Conservation (phyloP, 129 eudicot species). For the Scalesia atractyloides region DNA sequence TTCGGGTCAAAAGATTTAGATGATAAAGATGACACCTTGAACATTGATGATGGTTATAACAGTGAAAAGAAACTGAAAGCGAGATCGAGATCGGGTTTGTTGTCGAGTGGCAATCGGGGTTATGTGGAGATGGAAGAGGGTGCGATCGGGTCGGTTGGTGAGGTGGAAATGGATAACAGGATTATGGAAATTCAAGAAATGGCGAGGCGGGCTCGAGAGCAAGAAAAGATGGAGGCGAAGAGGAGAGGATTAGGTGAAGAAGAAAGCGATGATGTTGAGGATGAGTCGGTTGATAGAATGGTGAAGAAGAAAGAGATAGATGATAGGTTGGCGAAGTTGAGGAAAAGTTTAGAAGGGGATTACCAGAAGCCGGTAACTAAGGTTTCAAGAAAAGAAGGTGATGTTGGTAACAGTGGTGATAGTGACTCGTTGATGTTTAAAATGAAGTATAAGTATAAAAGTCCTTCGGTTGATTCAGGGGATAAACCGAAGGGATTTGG, state of each 20-base stretch:
- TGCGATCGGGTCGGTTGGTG: constrained; percentile 39
- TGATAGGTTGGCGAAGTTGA: constrained; percentile 47
- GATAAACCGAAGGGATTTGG: constrained; percentile 66
- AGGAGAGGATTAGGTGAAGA: constrained; percentile 42
- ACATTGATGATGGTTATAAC: constrained; percentile 15
- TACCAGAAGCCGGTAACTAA: constrained; percentile 29
- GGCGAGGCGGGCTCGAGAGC: constrained; percentile 77
- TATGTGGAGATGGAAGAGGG: constrained; percentile 15
- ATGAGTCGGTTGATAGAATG: constrained; percentile 24
- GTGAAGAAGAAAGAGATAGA: constrained; percentile 63
- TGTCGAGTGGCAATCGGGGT: constrained; percentile 28
- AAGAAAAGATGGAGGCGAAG: constrained; percentile 47
- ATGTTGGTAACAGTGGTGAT: constrained; percentile 10
- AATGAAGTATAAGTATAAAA: constrained; percentile 54
- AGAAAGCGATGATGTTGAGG: constrained; percentile 35
- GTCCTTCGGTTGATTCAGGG: constrained; percentile 21
- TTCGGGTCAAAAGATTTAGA: constrained; percentile 38
- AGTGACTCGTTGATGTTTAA: constrained; percentile 49
- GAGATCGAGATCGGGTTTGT: neutral
- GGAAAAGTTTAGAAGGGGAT: constrained; percentile 40
- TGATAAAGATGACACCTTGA: constrained; percentile 28
- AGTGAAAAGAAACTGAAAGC: constrained; percentile 19
- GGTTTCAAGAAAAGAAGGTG: constrained; percentile 20
- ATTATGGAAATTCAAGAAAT: constrained; percentile 65
- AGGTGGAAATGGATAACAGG: constrained; percentile 50